Conservation (phyloP, 495 filamentous ascomycete genomes). For the Penicillium bovifimosum region DNA sequence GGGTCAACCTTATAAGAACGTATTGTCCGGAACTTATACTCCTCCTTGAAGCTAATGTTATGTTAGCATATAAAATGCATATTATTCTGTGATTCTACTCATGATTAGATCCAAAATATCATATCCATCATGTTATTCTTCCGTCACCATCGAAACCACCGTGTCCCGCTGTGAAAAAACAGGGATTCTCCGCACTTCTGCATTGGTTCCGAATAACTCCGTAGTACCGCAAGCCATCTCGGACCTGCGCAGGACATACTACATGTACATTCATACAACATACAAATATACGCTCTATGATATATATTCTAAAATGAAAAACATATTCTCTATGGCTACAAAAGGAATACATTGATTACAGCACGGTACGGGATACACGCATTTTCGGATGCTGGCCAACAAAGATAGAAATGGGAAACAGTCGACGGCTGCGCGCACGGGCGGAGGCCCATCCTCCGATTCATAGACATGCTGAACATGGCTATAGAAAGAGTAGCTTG, state of each 20-base stretch:
- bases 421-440: conserved; percentile 8
- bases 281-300: too few species aligned
- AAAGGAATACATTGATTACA: conserved; percentile 48
- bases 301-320: conserved; percentile 11
- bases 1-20: conserved; percentile 6
- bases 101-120: neutral
- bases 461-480: conserved; percentile 5
- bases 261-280: neutral
- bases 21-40: neutral
- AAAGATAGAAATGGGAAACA: conserved; percentile 26
- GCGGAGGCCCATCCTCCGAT: conserved; percentile 8
- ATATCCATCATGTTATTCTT: neutral
- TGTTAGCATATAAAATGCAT: neutral
- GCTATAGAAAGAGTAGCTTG: conserved; percentile 12
- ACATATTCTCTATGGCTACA: conserved; percentile 41
- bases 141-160: conserved; percentile 1
- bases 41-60: neutral
- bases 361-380: conserved; percentile 48
- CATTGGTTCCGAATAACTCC: conserved; percentile 30
- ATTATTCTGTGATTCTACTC: too few species aligned
- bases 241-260: neutral
- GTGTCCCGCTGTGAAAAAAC: conserved; percentile 1
- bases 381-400: conserved; percentile 37
- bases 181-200: conserved; percentile 29
- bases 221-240: conserved; percentile 9